Conservation (phyloP, 345 rosid species). For the Populus ilicifolia region DNA sequence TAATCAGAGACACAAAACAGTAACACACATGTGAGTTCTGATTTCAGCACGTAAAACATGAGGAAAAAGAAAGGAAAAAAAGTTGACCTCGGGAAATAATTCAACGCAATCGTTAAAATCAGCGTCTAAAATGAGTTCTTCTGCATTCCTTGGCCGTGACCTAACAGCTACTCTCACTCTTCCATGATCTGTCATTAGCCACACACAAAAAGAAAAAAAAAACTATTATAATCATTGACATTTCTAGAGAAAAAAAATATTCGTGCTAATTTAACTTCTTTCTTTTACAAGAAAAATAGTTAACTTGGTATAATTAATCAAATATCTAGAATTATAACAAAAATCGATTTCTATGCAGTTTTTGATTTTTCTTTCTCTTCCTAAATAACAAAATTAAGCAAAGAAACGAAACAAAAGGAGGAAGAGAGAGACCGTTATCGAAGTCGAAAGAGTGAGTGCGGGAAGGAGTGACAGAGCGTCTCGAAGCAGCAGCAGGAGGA, state of each 20-base stretch:
- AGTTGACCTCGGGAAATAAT: conserved; percentile 74
- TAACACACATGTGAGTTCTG: too few species aligned
- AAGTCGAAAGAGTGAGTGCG: conserved; percentile 37
- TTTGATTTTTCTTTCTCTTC: too few species aligned
- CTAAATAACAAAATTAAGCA: neutral
- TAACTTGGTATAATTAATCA: too few species aligned
- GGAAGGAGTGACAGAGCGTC: conserved; percentile 72
- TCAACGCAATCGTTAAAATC: conserved; percentile 86
- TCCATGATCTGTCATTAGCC: conserved; percentile 51
- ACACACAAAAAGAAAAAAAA: neutral
- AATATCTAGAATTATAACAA: neutral
- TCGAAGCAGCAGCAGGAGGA: conserved; percentile 13
- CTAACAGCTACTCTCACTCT: conserved; percentile 89
- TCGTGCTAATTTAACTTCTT: neutral
- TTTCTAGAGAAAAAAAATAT: neutral
- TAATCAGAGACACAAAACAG: neutral
- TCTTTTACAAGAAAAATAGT: too few species aligned
- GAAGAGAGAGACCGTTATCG: conserved; percentile 44
- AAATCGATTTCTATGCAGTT: neutral
- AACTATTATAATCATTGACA: neutral
- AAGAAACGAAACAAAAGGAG: neutral
- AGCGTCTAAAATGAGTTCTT: conserved; percentile 70
- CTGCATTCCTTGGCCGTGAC: conserved; percentile 68
- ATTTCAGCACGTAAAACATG: neutral
- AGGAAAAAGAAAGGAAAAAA: neutral